Evolutionary conservation across 305 asterid genomes (phyloP).

Genomic region (Rubia occidens): DNA sequence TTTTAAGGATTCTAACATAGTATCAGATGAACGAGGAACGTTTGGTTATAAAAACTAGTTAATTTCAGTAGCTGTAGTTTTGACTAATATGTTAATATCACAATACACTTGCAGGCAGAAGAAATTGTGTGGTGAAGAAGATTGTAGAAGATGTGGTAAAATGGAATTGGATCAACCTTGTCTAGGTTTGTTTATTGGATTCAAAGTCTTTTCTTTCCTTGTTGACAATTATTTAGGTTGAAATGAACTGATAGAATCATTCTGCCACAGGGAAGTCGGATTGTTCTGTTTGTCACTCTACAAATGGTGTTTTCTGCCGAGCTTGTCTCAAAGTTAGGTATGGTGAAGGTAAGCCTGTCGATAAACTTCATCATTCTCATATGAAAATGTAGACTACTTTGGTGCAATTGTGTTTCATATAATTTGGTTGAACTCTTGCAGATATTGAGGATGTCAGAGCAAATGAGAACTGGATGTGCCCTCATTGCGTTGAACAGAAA

Average conservation of each 20-base stretch:
- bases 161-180: constrained; percentile 58
- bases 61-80: not conserved
- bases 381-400: not conserved
- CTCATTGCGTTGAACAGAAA: constrained; percentile 65
- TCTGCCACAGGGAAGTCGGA: constrained; percentile 63
- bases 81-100: not conserved
- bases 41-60: not conserved
- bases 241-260: constrained; percentile 9
- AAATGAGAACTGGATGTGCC: constrained; percentile 63
- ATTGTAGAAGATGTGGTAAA: constrained; percentile 65
- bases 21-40: not conserved
- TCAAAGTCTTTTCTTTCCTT: not conserved
- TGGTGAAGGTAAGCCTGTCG: constrained; percentile 59
- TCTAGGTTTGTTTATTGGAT: constrained; percentile 54
- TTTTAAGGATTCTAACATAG: constrained; percentile 3
- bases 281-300: constrained; percentile 71
- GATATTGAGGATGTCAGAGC: constrained; percentile 67
- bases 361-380: constrained; percentile 4
- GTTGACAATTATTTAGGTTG: not conserved
- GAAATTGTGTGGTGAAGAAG: constrained; percentile 85
- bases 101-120: constrained; percentile 45
- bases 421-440: constrained; percentile 18
- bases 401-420: not conserved
- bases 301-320: constrained; percentile 62
- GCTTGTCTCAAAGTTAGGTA: constrained; percentile 70